phyloP scores from a whole-genome alignment of 2,329 filamentous ascomycete species.

The Fusarium incarnatum region DNA sequence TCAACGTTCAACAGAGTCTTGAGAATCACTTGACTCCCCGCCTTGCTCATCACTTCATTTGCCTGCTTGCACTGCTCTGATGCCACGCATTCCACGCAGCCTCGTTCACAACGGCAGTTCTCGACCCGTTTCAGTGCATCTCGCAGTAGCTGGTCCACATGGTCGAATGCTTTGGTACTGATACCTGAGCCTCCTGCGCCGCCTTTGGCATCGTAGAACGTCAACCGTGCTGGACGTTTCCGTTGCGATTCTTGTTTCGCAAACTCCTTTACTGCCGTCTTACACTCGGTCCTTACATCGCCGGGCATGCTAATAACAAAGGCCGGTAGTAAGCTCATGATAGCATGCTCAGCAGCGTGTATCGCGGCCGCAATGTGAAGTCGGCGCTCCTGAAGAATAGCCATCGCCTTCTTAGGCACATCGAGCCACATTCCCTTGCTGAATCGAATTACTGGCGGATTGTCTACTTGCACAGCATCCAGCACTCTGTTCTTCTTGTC shows the following conservation, averaged over 20 bases:
- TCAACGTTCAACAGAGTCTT: slow-evolving; percentile 79
- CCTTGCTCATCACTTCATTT: slow-evolving; percentile 95
- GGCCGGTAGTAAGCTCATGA: slow-evolving; percentile 87
- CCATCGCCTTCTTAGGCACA: slow-evolving; percentile 80
- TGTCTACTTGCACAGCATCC: slow-evolving; percentile 92
- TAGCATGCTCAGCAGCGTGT: slow-evolving; percentile 92
- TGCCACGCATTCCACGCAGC: slow-evolving; percentile 91
- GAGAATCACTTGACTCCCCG: slow-evolving; percentile 83
- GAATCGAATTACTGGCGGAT: slow-evolving; percentile 86
- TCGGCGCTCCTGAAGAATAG: slow-evolving; percentile 77
- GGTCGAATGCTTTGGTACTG: slow-evolving; percentile 93
- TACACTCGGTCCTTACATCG: slow-evolving; percentile 95
- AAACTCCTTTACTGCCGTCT: slow-evolving; percentile 88
- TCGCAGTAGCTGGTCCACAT: slow-evolving; percentile 80
- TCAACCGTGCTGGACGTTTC: slow-evolving; percentile 88
- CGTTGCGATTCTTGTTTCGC: slow-evolving; percentile 74
- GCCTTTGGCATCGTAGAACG: slow-evolving; percentile 95
- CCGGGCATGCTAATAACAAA: slow-evolving; percentile 91
- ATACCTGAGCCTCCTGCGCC: slow-evolving; percentile 86
- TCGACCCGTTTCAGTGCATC: slow-evolving; percentile 83
- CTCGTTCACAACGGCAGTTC: slow-evolving; percentile 79
- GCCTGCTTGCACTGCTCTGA: slow-evolving; percentile 85
- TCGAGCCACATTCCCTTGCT: slow-evolving; percentile 97
- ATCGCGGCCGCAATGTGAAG: slow-evolving; percentile 90
- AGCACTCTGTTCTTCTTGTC: slow-evolving; percentile 86